Conservation (phyloP, 192 early-diverging fungal species). For the Linnemannia zychae region DNA sequence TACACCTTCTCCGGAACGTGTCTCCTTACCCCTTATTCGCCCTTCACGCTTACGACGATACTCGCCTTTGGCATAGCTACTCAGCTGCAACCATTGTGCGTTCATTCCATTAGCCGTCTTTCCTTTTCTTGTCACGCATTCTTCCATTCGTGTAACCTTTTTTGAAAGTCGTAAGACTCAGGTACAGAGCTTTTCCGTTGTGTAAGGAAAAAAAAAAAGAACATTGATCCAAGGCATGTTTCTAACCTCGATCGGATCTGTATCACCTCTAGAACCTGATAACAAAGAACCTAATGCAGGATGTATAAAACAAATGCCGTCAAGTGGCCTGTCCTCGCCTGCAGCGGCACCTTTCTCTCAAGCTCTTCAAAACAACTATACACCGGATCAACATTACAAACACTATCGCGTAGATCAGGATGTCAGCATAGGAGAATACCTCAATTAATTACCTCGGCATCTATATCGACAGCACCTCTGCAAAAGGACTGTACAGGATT, state of each 20-base stretch:
- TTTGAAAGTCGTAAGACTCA: not conserved
- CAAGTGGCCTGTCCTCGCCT: slow-evolving; percentile 33
- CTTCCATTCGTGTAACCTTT: not conserved
- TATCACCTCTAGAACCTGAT: no score
- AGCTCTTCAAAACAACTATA: not conserved
- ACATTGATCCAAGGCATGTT: no score
- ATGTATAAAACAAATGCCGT: slow-evolving; percentile 40
- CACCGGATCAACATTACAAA: not conserved
- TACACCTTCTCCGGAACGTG: not conserved
- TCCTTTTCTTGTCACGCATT: not conserved
- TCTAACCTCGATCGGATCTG: no score
- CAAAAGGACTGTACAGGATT: not conserved
- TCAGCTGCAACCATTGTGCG: not conserved
- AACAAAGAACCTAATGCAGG: slow-evolving; percentile 23
- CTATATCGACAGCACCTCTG: not conserved
- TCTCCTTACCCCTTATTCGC: not conserved
- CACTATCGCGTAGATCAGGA: not conserved
- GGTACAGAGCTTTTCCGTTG: not conserved
- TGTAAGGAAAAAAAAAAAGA: no score
- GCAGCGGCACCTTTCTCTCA: not conserved
- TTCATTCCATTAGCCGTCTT: not conserved
- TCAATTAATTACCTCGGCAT: not conserved
- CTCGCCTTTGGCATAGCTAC: not conserved
- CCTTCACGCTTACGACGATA: not conserved
- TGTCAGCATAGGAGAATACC: not conserved